phyloP scores from a whole-genome alignment of 352 stramenopile species.

The Pythium chondricola region DNA sequence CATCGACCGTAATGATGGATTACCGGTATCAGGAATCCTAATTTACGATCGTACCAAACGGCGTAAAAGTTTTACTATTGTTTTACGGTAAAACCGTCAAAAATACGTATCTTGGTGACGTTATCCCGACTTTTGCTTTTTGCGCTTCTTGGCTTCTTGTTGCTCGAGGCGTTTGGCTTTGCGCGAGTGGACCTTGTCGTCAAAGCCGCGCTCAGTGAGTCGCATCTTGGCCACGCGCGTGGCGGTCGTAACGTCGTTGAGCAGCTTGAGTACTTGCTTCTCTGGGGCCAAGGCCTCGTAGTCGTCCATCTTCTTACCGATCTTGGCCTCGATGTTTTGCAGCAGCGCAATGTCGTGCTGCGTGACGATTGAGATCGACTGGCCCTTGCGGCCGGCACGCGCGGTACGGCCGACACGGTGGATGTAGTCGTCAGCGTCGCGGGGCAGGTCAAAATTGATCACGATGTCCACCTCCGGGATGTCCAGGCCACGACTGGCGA shows the following conservation, averaged over 20 bases:
- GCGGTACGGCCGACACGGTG: slow-evolving; percentile 96
- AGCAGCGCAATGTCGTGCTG: slow-evolving; percentile 93
- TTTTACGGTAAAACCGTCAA: no score
- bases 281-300: slow-evolving; percentile 78
- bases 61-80: no score
- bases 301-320: slow-evolving; percentile 88
- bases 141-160: slow-evolving; percentile 23
- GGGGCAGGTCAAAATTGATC: slow-evolving; percentile 96
- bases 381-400: slow-evolving; percentile 85
- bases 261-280: slow-evolving; percentile 91
- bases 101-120: no score
- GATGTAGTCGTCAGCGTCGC: slow-evolving; percentile 95
- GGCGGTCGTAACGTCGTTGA: slow-evolving; percentile 94
- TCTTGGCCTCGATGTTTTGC: slow-evolving; percentile 92
- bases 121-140: neutral
- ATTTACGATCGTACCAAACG: no score
- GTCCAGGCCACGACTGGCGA: slow-evolving; percentile 95
- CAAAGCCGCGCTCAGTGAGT: slow-evolving; percentile 85
- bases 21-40: no score
- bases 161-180: slow-evolving; percentile 65
- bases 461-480: slow-evolving; percentile 96
- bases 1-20: no score
- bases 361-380: slow-evolving; percentile 93
- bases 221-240: slow-evolving; percentile 91
- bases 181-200: slow-evolving; percentile 74